A percentile compares a stretch with the other conserved stretches of the same genome.
Conservation (phyloP, 2,329 filamentous ascomycete species). For the Rutstroemia sp. region DNA sequence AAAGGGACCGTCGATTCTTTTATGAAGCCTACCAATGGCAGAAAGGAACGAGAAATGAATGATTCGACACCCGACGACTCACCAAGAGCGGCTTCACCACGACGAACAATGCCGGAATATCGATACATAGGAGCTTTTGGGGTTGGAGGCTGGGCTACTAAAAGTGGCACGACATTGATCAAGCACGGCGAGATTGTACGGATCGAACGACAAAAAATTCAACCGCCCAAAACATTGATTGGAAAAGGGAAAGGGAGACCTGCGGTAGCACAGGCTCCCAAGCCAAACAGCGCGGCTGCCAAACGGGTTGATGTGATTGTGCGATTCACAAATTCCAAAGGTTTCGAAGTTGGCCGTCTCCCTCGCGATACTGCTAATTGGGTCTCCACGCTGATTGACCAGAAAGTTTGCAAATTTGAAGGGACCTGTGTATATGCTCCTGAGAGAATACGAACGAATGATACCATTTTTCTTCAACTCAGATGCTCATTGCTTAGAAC, state of each 20-base stretch:
- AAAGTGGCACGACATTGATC: constrained; percentile 67
- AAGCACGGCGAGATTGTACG: constrained; percentile 75
- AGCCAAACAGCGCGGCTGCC: constrained; percentile 37
- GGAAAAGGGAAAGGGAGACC: constrained; percentile 38
- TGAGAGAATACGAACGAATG: constrained; percentile 77
- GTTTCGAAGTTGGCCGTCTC: constrained; percentile 78
- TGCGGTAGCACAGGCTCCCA: constrained; percentile 20
- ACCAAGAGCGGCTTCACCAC: constrained; percentile 30
- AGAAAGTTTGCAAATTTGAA: constrained; percentile 80
- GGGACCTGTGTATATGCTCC: constrained; percentile 85
- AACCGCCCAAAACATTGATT: constrained; percentile 43
- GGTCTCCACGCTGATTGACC: constrained; percentile 88
- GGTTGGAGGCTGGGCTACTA: constrained; percentile 84
- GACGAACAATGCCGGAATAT: constrained; percentile 39
- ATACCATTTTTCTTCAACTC: constrained; percentile 89
- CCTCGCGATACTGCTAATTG: constrained; percentile 83
- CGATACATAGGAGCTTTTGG: constrained; percentile 91
- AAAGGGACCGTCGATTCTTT: constrained; percentile 21
- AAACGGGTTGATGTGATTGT: constrained; percentile 80
- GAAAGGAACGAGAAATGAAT: not conserved
- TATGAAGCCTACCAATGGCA: constrained; percentile 11
- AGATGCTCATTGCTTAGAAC: constrained; percentile 66
- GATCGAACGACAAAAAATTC: constrained; percentile 79
- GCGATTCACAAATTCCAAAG: constrained; percentile 73
- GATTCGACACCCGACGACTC: not conserved